Evolutionary conservation across 331 rosid species (phyloP).

Genomic region (Stylosanthes scabra): DNA sequence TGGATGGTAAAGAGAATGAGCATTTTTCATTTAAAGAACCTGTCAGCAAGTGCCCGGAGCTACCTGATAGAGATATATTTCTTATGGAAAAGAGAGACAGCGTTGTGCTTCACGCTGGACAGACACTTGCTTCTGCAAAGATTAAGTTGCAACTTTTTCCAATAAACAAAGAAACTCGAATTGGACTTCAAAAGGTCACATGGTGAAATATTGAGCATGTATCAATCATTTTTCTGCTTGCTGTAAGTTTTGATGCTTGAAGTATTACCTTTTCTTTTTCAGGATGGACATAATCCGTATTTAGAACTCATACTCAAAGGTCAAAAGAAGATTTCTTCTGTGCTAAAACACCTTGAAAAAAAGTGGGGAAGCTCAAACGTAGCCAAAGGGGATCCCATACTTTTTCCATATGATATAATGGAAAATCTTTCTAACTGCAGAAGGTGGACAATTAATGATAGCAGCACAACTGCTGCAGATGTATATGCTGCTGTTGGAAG

Average conservation of each 20-base stretch:
- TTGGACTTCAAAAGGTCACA: conserved; percentile 77
- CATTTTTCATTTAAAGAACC: conserved; percentile 37
- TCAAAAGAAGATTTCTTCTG: conserved; percentile 82
- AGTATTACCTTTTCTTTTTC: conserved; percentile 21
- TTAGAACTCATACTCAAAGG: conserved; percentile 81
- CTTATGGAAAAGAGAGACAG: conserved; percentile 34
- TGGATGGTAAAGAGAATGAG: conserved; percentile 42
- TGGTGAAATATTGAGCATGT: conserved; percentile 35
- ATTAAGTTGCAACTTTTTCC: conserved; percentile 89
- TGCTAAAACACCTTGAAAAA: conserved; percentile 68
- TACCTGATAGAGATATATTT: conserved; percentile 25
- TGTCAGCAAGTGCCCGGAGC: conserved; percentile 23
- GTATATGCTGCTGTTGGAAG: conserved; percentile 75
- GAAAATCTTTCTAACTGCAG: conserved; percentile 46
- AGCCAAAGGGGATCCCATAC: conserved; percentile 68
- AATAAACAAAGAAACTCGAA: conserved; percentile 61
- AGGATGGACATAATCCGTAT: conserved; percentile 84
- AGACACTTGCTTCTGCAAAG: conserved; percentile 54
- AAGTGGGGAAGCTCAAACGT: conserved; percentile 82
- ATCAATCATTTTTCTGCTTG: conserved; percentile 17
- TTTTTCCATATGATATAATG: conserved; percentile 60
- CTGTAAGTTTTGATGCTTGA: conserved; percentile 28
- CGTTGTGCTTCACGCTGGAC: conserved; percentile 41
- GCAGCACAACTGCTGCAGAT: conserved; percentile 55
- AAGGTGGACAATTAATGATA: conserved; percentile 76